Base-by-base conservation (phyloP, 495 filamentous ascomycete genomes). In the Elasticomyces elasticus region DNA sequence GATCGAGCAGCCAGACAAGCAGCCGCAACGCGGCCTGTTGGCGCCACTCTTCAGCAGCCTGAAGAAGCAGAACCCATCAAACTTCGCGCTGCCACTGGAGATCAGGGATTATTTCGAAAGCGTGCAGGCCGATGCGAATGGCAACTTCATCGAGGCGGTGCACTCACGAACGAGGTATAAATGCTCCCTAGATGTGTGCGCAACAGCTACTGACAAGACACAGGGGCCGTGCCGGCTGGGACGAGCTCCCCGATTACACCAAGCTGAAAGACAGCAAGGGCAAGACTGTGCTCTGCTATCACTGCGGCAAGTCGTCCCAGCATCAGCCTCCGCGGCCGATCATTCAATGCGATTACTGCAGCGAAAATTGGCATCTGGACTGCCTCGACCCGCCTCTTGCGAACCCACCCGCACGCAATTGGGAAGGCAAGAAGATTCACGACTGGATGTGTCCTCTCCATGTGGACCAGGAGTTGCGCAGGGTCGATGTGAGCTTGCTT, bases 371-470 rank as follows among this genome's bases (percentile, higher is more conserved):
- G 81, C 92, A 98, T 70, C 71, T 96, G 15, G 91, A 97, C 69
- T 98, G 92, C 68, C 71, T 92, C 15, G 80, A 89, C 64, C 86
- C 88, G 2, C 94, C 94, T 25, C 65, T 90, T 64, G 81, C 89
- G 25, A 77, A 81, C 45, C 85, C 87, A 13, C 90, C 91, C 4
- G 69, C 73, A 47, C 62, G 62, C 28, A 54, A 49, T 38, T 60
- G 59, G 15, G 69, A 71, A 23, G 69, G 70, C 63, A 76, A 67
- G 55, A 54, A 72, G 5, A 73, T 80, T 42, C 74, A 79, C 48
- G 84, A 79, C 25, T 98, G 89, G 89, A 83, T 80, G 72, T 98
- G 92, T 62, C 91, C 92, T 54, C 82, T 81, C 63, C 92, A 98
- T 67, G 74, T 84, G 30, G 85, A 88, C 42, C 73, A 81, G 35